Evolutionary conservation across 352 stramenopile species (phyloP).

Genomic region (Phytopythium sindhum): DNA sequence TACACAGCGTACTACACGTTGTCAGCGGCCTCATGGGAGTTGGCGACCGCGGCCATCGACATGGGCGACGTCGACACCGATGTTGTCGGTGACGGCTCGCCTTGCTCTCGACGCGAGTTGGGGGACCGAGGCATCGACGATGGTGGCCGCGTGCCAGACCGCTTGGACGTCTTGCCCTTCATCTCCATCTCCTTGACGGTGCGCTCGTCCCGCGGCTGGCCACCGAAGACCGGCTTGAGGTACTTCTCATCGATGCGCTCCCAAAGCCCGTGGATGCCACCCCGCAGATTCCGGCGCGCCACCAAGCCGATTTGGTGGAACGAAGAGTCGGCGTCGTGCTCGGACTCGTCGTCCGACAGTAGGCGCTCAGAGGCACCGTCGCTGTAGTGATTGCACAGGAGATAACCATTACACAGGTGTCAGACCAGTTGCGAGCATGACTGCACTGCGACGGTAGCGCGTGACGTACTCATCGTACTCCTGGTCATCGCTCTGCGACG

Average conservation of each 20-base stretch:
- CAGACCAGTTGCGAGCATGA: neutral
- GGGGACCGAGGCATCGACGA: constrained; percentile 6
- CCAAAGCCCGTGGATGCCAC: constrained; percentile 62
- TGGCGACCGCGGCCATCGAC: constrained; percentile 55
- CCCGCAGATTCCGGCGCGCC: constrained; percentile 24
- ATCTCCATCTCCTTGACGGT: constrained; percentile 18
- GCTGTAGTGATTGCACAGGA: constrained; percentile 10
- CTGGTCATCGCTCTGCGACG: constrained; percentile 29
- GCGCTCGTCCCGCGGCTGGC: constrained; percentile 28
- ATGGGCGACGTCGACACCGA: constrained; percentile 22
- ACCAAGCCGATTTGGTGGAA: constrained; percentile 36
- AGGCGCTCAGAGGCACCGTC: constrained; percentile 49
- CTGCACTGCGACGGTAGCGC: neutral
- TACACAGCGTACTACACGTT: constrained; percentile 11
- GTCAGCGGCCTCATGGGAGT: constrained; percentile 40
- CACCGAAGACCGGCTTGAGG: constrained; percentile 70
- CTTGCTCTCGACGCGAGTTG: constrained; percentile 2
- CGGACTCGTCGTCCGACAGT: constrained; percentile 45
- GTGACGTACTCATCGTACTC: constrained; percentile 50
- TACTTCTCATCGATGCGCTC: constrained; percentile 67
- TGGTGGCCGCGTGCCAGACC: neutral
- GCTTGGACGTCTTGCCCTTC: constrained; percentile 12
- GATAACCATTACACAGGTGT: constrained; percentile 6
- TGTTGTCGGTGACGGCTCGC: constrained; percentile 12
- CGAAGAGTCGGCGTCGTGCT: constrained; percentile 44